Conservation (phyloP, 2,329 filamentous ascomycete genomes). For the Shiraia sp. region DNA sequence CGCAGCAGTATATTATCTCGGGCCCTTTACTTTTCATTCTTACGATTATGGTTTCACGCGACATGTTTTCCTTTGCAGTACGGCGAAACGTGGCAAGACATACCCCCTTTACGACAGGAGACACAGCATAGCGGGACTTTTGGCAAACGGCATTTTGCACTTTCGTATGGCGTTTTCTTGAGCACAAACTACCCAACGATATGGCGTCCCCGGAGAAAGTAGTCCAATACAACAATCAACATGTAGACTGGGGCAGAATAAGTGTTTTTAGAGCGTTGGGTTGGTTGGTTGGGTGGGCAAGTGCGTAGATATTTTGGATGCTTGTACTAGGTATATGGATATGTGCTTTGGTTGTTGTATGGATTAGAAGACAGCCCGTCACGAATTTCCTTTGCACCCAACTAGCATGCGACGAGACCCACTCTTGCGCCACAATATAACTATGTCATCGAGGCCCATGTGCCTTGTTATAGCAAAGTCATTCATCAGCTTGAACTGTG, state of each 20-base stretch:
- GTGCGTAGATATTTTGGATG: conserved; percentile 25
- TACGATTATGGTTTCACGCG: conserved; percentile 23
- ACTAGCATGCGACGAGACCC: not conserved
- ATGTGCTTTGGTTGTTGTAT: conserved; percentile 20
- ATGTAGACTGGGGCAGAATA: conserved; percentile 25
- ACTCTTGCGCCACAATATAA: no score
- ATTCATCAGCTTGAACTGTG: no score
- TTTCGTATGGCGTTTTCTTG: conserved; percentile 25
- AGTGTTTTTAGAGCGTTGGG: conserved; percentile 10
- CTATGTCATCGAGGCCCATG: not conserved
- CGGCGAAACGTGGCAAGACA: conserved; percentile 41
- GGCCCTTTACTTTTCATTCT: conserved; percentile 21
- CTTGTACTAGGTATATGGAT: conserved; percentile 18
- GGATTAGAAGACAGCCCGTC: conserved; percentile 12
- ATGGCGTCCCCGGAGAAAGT: conserved; percentile 24
- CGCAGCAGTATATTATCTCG: conserved; percentile 20
- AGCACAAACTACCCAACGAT: conserved; percentile 7
- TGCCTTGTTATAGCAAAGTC: not conserved
- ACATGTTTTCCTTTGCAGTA: conserved; percentile 29
- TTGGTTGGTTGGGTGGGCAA: conserved; percentile 21
- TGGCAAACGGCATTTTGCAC: conserved; percentile 27
- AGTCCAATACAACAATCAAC: conserved; percentile 21
- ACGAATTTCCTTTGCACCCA: conserved; percentile 21
- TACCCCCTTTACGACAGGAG: conserved; percentile 42
- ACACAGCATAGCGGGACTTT: conserved; percentile 40